Evolutionary conservation across 75 land plant species (phyloP).

Genomic region (Azolla pinnata): DNA sequence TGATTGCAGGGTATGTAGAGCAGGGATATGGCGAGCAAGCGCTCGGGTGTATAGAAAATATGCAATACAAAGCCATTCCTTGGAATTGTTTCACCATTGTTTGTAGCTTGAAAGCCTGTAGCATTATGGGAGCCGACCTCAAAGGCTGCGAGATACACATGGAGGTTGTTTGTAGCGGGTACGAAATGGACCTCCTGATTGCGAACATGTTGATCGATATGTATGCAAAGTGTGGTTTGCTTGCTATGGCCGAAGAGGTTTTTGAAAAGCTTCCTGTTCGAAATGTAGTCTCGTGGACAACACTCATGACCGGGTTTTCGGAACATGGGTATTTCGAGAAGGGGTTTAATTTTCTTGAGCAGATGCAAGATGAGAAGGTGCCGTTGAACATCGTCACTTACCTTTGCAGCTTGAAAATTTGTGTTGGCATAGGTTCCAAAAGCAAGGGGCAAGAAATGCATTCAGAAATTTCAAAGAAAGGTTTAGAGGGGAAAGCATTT

Average conservation of each 20-base stretch:
- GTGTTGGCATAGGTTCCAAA: neutral
- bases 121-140: constrained; percentile 17
- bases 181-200: neutral
- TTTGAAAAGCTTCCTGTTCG: neutral
- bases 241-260: constrained; percentile 2
- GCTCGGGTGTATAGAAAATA: constrained; percentile 6
- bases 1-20: constrained; percentile 34
- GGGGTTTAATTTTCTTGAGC: neutral
- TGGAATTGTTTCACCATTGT: constrained; percentile 15
- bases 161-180: constrained; percentile 18
- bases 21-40: constrained; percentile 11
- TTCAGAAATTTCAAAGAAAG: neutral
- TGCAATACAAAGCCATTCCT: constrained; percentile 1
- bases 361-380: neutral
- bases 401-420: neutral
- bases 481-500: neutral
- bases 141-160: constrained; percentile 42
- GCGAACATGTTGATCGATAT: neutral
- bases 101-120: constrained; percentile 12
- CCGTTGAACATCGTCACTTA: neutral
- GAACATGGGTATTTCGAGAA: neutral
- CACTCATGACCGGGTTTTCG: neutral
- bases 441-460: constrained; percentile 1
- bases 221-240: neutral
- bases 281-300: constrained; percentile 1